Conservation (phyloP, 2,329 filamentous ascomycete genomes). For the Gyromitra esculenta region DNA sequence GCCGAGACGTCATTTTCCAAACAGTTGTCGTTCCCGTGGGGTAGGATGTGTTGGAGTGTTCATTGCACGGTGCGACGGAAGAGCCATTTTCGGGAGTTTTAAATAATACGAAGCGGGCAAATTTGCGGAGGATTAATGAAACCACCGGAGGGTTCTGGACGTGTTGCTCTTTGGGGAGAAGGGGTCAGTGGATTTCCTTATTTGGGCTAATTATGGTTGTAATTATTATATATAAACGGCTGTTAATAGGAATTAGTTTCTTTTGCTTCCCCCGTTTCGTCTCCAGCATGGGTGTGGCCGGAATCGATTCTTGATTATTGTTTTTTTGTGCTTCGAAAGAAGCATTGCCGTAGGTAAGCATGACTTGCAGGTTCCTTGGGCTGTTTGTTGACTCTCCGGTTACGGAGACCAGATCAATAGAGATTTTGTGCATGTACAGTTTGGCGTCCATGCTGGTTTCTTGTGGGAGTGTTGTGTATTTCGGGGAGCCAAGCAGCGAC, state of each 20-base stretch:
- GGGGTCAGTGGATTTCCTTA: neutral
- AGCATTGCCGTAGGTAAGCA: constrained; percentile 16
- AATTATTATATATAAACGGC: constrained; percentile 17
- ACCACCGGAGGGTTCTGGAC: neutral
- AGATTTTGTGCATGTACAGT: constrained; percentile 14
- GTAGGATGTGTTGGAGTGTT: neutral
- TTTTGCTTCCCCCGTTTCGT: neutral
- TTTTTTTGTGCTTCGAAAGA: neutral
- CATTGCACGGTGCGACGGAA: constrained; percentile 2
- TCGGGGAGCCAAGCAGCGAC: constrained; percentile 28
- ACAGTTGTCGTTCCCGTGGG: constrained; percentile 6
- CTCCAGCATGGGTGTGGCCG: constrained; percentile 23
- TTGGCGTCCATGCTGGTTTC: neutral
- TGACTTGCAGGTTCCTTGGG: neutral
- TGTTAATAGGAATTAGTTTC: constrained; percentile 7
- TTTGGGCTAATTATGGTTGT: neutral
- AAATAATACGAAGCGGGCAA: neutral
- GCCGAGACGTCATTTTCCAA: constrained; percentile 31
- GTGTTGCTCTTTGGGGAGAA: neutral
- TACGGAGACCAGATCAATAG: neutral
- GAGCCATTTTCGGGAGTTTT: neutral
- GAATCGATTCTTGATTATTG: constrained; percentile 3
- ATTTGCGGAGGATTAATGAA: neutral
- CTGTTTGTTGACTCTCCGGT: constrained; percentile 5
- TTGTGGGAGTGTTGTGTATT: constrained; percentile 23